A percentile compares a stretch with the other conserved stretches of the same genome.
Conservation (phyloP, 1,284 basidiomycete species). For the Tylopilus orsonianus region DNA sequence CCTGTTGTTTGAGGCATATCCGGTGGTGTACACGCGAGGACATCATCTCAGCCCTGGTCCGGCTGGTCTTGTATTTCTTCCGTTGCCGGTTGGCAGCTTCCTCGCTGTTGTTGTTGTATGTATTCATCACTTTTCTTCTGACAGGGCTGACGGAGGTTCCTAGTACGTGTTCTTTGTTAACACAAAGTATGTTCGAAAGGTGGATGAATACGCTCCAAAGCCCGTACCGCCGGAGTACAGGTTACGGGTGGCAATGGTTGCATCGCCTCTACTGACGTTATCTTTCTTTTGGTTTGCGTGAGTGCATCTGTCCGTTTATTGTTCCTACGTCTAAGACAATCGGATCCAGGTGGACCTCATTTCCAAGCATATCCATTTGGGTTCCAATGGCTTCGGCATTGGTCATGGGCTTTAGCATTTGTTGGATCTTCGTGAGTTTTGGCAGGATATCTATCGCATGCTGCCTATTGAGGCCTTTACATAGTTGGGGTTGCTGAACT, state of each 20-base stretch:
- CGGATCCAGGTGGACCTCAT: conserved; percentile 50
- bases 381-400: conserved; percentile 54
- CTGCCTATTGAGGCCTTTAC: neutral
- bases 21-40: conserved; percentile 52
- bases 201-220: conserved; percentile 45
- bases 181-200: conserved; percentile 49
- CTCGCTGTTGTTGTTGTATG: conserved; percentile 45
- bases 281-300: conserved; percentile 72
- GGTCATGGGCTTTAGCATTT: conserved; percentile 54
- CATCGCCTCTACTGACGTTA: conserved; percentile 54
- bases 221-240: conserved; percentile 69
- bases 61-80: conserved; percentile 54
- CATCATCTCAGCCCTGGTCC: conserved; percentile 52
- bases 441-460: neutral
- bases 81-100: conserved; percentile 54
- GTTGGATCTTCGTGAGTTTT: conserved; percentile 55
- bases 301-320: conserved; percentile 25
- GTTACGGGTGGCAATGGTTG: conserved; percentile 53
- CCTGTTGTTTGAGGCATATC: conserved; percentile 60
- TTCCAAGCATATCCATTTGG: conserved; percentile 53
- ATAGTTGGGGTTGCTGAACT: conserved; percentile 54
- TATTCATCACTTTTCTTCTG: conserved; percentile 34
- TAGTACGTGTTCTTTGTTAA: conserved; percentile 55
- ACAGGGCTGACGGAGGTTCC: conserved; percentile 19
- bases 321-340: neutral